These are phyloP conservation scores for Penicillium aurantiogriseum DNA, from an alignment of 2,329 filamentous ascomycete genomes.

Conservation along the genomic window DNA sequence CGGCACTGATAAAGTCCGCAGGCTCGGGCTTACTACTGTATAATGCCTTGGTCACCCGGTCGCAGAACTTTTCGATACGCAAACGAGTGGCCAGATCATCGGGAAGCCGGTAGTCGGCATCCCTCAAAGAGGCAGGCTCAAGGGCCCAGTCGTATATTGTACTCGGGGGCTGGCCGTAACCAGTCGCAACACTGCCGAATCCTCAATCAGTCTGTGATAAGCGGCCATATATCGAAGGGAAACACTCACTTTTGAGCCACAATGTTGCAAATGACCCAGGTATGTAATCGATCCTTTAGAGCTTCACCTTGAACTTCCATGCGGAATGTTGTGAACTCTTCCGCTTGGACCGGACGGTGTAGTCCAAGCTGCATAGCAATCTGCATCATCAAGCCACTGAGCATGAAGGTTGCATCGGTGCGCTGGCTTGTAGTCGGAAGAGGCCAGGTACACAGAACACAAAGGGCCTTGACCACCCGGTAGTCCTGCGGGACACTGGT, in stretches of 20 bases:
- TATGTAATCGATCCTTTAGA: constrained; percentile 61
- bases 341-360: constrained; percentile 61
- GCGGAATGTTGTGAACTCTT: constrained; percentile 51
- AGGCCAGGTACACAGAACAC: constrained; percentile 63
- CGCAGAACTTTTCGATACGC: constrained; percentile 58
- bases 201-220: constrained; percentile 10
- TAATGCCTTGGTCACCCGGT: constrained; percentile 56
- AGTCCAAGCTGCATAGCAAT: constrained; percentile 63
- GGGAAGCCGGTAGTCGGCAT: constrained; percentile 49
- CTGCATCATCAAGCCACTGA: constrained; percentile 64
- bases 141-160: constrained; percentile 60
- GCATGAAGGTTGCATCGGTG: constrained; percentile 62
- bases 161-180: constrained; percentile 62
- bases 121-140: constrained; percentile 44
- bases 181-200: constrained; percentile 55
- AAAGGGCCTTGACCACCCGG: constrained; percentile 62
- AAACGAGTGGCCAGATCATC: constrained; percentile 51
- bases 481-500: constrained; percentile 60
- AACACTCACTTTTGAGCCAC: constrained; percentile 60
- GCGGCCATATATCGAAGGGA: background rate
- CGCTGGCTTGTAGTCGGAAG: constrained; percentile 61
- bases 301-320: constrained; percentile 59
- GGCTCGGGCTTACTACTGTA: constrained; percentile 58
- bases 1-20: constrained; percentile 46
- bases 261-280: constrained; percentile 66